Evolutionary conservation across 768 basidiomycete species (phyloP).

Genomic region (Naematelia aurantialba): DNA sequence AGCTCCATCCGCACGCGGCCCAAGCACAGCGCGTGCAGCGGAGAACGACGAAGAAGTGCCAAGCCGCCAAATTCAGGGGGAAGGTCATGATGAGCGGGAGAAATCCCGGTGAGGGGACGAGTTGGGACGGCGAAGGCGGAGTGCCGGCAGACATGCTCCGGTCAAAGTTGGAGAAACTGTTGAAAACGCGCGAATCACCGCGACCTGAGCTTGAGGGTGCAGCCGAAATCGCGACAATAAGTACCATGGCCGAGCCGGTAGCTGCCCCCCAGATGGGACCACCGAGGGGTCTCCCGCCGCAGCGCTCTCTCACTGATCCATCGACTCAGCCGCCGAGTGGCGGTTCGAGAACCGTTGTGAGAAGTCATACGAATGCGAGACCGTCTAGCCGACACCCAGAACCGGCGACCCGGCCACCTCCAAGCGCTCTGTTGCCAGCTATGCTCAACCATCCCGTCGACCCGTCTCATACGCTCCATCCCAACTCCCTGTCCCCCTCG

Average conservation of each 20-base stretch:
- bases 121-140: conserved; percentile 48
- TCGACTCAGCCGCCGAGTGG: not conserved
- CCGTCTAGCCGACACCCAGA: not conserved
- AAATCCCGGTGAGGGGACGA: conserved; percentile 30
- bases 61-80: conserved; percentile 8
- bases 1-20: conserved; percentile 40
- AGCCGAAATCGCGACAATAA: not conserved
- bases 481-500: not conserved
- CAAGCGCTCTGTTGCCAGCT: not conserved
- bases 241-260: no score
- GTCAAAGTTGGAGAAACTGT: conserved; percentile 22
- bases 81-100: conserved; percentile 17
- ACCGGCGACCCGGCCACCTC: not conserved
- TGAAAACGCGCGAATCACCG: not conserved
- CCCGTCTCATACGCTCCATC: no score
- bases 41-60: conserved; percentile 9
- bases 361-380: not conserved
- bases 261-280: not conserved
- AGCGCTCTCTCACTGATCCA: not conserved
- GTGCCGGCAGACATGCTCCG: conserved; percentile 32
- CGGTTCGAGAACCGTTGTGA: not conserved
- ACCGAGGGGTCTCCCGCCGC: not conserved
- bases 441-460: no score
- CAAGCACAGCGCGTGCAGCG: conserved; percentile 10
- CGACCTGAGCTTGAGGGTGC: not conserved